Conservation (phyloP, 441 rosid genomes). For the Gossypium schwendimanii region DNA sequence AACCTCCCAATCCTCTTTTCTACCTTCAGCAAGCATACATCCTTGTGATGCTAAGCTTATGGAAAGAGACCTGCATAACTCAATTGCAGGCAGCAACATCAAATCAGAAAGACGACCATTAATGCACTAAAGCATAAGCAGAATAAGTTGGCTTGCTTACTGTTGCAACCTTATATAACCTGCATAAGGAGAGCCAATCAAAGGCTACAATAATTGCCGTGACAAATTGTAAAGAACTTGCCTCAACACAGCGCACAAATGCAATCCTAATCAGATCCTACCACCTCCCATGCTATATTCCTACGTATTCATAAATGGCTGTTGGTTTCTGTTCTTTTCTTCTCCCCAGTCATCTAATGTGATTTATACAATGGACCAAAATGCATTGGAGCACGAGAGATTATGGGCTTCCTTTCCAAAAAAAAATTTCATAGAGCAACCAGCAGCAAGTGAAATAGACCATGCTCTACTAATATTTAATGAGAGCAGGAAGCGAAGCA, state of each 20-base stretch:
- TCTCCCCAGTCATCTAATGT: neutral
- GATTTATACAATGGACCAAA: neutral
- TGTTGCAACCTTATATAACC: neutral
- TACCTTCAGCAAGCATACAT: neutral
- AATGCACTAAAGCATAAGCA: neutral
- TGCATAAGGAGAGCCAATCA: neutral
- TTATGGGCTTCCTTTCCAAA: neutral
- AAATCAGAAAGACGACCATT: neutral
- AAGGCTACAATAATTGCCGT: neutral
- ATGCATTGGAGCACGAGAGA: neutral
- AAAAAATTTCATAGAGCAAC: neutral
- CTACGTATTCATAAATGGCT: neutral
- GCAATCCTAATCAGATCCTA: neutral
- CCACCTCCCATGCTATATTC: neutral
- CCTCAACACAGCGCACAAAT: neutral
- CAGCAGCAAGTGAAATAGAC: neutral
- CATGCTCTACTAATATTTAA: conserved; percentile 47
- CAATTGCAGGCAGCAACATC: neutral
- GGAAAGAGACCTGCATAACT: neutral
- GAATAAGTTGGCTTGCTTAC: neutral
- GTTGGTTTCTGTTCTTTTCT: neutral
- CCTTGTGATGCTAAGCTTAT: conserved; percentile 1
- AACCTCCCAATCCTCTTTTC: neutral
- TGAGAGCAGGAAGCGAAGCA: conserved; percentile 75
- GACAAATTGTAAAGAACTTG: neutral